Conservation (phyloP, 257 asterid species). For the Solanum sitiens region DNA sequence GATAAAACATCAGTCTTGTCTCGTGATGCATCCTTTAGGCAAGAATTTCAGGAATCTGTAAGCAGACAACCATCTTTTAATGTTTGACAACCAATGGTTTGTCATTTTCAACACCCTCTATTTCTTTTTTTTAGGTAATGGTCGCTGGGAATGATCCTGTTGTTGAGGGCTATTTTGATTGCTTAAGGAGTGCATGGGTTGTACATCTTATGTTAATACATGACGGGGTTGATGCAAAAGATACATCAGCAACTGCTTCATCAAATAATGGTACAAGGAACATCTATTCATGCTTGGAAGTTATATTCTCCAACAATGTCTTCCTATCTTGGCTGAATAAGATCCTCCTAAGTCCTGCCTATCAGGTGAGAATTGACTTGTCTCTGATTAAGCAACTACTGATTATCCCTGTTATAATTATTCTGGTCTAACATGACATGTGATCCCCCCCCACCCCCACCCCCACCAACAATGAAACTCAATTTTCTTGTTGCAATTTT, state of each 20-base stretch:
- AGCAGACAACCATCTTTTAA: slow-evolving; percentile 23
- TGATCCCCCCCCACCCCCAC: not conserved
- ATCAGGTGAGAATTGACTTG: slow-evolving; percentile 46
- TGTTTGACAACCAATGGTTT: not conserved
- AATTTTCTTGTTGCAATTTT: not conserved
- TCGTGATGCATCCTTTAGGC: slow-evolving; percentile 66
- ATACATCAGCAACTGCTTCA: slow-evolving; percentile 32
- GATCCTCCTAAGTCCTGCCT: slow-evolving; percentile 82
- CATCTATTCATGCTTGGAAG: slow-evolving; percentile 64
- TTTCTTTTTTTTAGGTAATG: slow-evolving; percentile 52
- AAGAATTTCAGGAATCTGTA: slow-evolving; percentile 75
- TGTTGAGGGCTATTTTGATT: slow-evolving; percentile 76
- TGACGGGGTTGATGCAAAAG: slow-evolving; percentile 53
- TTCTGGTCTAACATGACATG: not conserved
- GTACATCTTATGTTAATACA: slow-evolving; percentile 78
- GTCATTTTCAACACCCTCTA: slow-evolving; percentile 4
- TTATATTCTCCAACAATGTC: slow-evolving; percentile 61
- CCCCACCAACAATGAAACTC: not conserved
- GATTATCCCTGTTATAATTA: not conserved
- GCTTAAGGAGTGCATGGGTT: slow-evolving; percentile 89
- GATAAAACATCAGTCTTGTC: slow-evolving; percentile 64
- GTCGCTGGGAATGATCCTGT: slow-evolving; percentile 55
- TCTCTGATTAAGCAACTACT: not conserved
- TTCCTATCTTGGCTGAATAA: slow-evolving; percentile 85
- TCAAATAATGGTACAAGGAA: slow-evolving; percentile 34